Conservation (phyloP, 805 yeast genomes). For the Cyberlindnera suaveolens region DNA sequence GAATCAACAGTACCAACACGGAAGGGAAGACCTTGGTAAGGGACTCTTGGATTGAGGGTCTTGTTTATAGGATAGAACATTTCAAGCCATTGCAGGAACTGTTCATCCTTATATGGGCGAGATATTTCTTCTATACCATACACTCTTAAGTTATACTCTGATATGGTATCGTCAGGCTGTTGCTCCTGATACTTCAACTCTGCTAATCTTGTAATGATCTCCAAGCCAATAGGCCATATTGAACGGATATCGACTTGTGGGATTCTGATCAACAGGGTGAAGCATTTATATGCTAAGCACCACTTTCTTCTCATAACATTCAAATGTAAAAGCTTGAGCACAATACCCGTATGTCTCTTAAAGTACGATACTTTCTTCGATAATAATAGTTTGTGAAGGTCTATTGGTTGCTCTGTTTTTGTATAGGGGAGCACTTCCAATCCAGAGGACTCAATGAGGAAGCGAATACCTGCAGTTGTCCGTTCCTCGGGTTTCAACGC, state of each 20-base stretch:
- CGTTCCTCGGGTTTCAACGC: background rate
- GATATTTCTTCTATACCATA: background rate
- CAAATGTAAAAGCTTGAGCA: conserved; percentile 33
- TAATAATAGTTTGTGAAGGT: background rate
- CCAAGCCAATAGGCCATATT: conserved; percentile 61
- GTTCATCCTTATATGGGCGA: conserved; percentile 16
- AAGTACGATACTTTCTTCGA: conserved; percentile 2
- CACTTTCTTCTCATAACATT: conserved; percentile 45
- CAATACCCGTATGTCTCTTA: conserved; percentile 5
- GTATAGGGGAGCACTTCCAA: conserved; percentile 12
- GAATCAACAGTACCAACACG: conserved; percentile 10
- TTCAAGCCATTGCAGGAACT: conserved; percentile 19
- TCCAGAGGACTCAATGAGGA: conserved; percentile 4
- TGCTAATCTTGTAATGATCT: conserved; percentile 33
- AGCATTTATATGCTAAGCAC: conserved; percentile 48
- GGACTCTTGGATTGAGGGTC: background rate
- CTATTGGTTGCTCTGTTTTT: background rate
- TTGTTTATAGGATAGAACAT: conserved; percentile 4
- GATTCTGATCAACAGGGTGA: conserved; percentile 41
- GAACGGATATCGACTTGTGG: conserved; percentile 46
- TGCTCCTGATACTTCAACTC: conserved; percentile 9
- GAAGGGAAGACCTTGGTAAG: conserved; percentile 6
- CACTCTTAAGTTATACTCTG: conserved; percentile 11
- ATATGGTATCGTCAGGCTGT: conserved; percentile 1
- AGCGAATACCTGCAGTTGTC: background rate